phyloP scores from a whole-genome alignment of 2,329 filamentous ascomycete species.

The Clarireedia sp. region DNA sequence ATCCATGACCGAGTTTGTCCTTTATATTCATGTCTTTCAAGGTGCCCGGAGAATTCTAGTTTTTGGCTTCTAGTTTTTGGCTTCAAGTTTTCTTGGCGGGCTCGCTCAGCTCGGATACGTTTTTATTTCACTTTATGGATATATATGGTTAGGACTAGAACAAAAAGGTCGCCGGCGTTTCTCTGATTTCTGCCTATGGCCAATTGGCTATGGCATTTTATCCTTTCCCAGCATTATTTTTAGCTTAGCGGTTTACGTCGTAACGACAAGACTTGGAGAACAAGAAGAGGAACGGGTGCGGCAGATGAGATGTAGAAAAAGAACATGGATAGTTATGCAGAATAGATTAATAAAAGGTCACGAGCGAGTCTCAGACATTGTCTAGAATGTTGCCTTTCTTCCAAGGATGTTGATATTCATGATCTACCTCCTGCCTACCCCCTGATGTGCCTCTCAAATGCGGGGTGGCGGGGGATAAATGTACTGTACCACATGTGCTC shows the following conservation, averaged over 20 bases:
- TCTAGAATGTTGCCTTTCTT: not conserved
- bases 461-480: not conserved
- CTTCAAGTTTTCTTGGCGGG: not conserved
- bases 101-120: too few species aligned
- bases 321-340: not conserved
- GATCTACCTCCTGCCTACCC: not conserved
- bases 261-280: not conserved
- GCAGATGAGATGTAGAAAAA: not conserved
- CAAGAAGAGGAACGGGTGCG: not conserved
- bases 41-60: not conserved
- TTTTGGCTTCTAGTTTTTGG: not conserved
- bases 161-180: too few species aligned
- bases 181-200: too few species aligned
- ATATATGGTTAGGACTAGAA: too few species aligned
- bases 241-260: not conserved
- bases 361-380: not conserved
- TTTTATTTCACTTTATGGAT: too few species aligned
- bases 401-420: not conserved
- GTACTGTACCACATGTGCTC: not conserved
- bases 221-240: conserved; percentile 2
- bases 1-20: not conserved
- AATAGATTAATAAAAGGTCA: not conserved
- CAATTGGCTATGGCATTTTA: not conserved
- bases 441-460: not conserved
- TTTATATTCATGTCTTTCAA: not conserved